Evolutionary conservation across 2,329 filamentous ascomycete genomes (phyloP), one percentile per base, ranked within the genome.

Genomic region (Fusarium pilosicola): DNA sequence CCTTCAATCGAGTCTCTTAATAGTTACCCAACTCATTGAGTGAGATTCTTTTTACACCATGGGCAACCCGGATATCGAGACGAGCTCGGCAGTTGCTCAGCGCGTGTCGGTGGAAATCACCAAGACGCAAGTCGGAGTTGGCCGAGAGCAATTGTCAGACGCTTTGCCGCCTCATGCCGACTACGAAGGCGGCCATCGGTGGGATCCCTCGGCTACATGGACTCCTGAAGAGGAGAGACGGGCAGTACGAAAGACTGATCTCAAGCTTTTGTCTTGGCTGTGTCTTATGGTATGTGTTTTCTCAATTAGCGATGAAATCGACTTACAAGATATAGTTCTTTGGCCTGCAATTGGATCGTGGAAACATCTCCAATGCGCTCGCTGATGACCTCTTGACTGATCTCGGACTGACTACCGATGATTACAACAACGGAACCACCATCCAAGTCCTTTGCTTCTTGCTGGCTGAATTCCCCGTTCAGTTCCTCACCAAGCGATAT

Each of bases 321-420:
- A 61, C 74, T 77, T 69, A 77, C 65, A 75, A 17, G 65, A 8
- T 24, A 14, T 46, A 80, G 81, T 92, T 92, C 80, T 91, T 92
- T 64, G 88, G 88, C 0, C 83, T 92, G 9, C 89, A 92, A 76
- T 82, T 92, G 13, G 90, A 92, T 77, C 84, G 91, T 54, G 89
- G 89, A 58, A 92, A 92, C 75, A 82, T 92, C 76, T 85, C 84
- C 62, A 90, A 91, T 74, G 90, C 90, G 7, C 81, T 90, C 36
- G 89, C 88, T 4, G 90, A 92, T 77, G 88, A 90, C 74, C 84
- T 93, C 75, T 83, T 93, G 14, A 82, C 79, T 54, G 91, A 91
- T 63, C 78, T 87, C 34, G 77, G 81, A 1, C 65, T 88, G 64
- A 85, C 79, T 1, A 85, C 83, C 15, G 84, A 88, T 77, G 86